Conservation (phyloP, 2,329 filamentous ascomycete species). For the Pseudohalonectria lignicola region DNA sequence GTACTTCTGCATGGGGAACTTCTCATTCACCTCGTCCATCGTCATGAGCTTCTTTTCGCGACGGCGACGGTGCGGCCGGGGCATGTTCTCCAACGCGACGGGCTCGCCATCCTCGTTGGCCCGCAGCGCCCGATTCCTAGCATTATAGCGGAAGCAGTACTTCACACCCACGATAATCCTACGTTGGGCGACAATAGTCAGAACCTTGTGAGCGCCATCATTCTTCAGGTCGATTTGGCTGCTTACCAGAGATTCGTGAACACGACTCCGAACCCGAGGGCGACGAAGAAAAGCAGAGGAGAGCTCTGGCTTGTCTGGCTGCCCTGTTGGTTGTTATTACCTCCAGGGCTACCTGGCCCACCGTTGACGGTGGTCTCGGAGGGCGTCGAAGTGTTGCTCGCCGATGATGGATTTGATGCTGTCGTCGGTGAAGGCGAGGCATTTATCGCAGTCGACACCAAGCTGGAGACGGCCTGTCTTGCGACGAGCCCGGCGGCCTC, state of each 20-base stretch:
- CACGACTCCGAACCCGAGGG: conserved; percentile 91
- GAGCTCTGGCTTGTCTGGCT: conserved; percentile 19
- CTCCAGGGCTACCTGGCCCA: conserved; percentile 1
- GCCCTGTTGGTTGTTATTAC: conserved; percentile 1
- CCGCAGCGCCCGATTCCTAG: conserved; percentile 73
- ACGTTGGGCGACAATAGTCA: conserved; percentile 4
- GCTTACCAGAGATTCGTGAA: conserved; percentile 98
- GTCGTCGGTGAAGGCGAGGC: conserved; percentile 2
- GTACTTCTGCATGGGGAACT: conserved; percentile 93
- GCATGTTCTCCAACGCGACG: conserved; percentile 79
- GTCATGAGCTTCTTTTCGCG: conserved; percentile 98
- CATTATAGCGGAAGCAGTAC: conserved; percentile 98
- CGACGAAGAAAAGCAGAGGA: conserved; percentile 31
- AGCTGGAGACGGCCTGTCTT: conserved; percentile 11
- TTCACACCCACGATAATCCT: conserved; percentile 99
- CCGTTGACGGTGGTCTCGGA: conserved; percentile 5
- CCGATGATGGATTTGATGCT: too few species aligned
- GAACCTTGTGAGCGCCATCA: too few species aligned
- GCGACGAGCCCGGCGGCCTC: conserved; percentile 14
- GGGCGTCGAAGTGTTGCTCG: conserved; percentile 3
- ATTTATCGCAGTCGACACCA: conserved; percentile 1
- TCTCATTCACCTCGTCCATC: conserved; percentile 97
- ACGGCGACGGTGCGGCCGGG: conserved; percentile 71
- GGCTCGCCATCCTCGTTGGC: conserved; percentile 73
- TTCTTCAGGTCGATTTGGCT: too few species aligned